A percentile compares a stretch with the other conserved stretches of the same genome.
These are phyloP conservation scores for Fusarium odoratissimum DNA, from an alignment of 2,329 filamentous ascomycete species.

Conservation along the genomic window DNA sequence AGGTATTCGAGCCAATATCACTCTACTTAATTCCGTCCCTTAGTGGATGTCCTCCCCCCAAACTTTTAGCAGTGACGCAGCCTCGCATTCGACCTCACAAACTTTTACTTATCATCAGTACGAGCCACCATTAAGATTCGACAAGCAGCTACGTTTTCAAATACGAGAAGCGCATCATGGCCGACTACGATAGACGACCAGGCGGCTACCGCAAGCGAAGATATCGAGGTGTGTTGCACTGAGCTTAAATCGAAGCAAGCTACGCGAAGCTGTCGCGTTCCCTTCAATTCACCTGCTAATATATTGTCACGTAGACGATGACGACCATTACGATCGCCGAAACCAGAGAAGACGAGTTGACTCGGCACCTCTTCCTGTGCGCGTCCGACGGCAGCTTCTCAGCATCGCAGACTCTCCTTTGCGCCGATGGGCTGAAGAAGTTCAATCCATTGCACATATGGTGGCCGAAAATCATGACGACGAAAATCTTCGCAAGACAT, in stretches of 20 bases:
- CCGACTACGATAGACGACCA: slow-evolving; percentile 68
- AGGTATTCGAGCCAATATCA: not conserved
- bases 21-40: slow-evolving; percentile 10
- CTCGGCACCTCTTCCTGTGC: slow-evolving; percentile 73
- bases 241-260: not conserved
- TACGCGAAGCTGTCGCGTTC: slow-evolving; percentile 23
- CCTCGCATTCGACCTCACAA: slow-evolving; percentile 22
- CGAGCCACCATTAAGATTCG: slow-evolving; percentile 20
- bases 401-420: slow-evolving; percentile 85
- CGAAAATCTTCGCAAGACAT: slow-evolving; percentile 77
- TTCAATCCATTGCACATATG: slow-evolving; percentile 77
- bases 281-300: slow-evolving; percentile 33
- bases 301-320: slow-evolving; percentile 62
- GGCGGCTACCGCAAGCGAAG: slow-evolving; percentile 77
- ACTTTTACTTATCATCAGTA: slow-evolving; percentile 18
- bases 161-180: slow-evolving; percentile 53
- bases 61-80: slow-evolving; percentile 43
- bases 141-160: not conserved
- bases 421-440: slow-evolving; percentile 82
- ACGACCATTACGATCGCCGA: slow-evolving; percentile 81
- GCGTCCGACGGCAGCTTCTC: slow-evolving; percentile 81
- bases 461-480: slow-evolving; percentile 89
- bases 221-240: slow-evolving; percentile 72
- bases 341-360: slow-evolving; percentile 80
- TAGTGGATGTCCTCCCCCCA: slow-evolving; percentile 36